phyloP scores from a whole-genome alignment of 805 yeast genomes.

The Metschnikowia orientalis region DNA sequence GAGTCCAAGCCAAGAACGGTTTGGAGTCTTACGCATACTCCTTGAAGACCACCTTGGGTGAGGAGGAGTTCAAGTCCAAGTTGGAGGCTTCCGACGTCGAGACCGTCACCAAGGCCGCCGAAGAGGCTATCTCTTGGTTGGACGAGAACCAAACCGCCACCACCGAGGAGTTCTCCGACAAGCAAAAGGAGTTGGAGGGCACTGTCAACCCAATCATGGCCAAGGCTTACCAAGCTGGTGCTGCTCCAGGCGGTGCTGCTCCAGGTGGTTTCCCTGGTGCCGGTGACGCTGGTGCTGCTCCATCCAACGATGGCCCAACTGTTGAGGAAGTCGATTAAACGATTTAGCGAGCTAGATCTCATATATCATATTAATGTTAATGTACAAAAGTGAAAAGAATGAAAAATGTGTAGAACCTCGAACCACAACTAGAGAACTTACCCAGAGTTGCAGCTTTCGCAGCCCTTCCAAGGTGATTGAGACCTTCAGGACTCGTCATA shows the following conservation, averaged over 20 bases:
- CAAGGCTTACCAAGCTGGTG: constrained; percentile 94
- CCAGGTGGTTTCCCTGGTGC: constrained; percentile 56
- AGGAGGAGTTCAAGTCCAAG: constrained; percentile 65
- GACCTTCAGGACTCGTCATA: too few relatives aligned
- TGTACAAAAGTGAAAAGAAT: constrained; percentile 7
- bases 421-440: constrained; percentile 4
- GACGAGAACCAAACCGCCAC: constrained; percentile 91
- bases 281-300: constrained; percentile 39
- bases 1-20: constrained; percentile 92
- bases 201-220: constrained; percentile 95
- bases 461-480: constrained; percentile 9
- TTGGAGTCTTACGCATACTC: constrained; percentile 95
- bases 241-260: constrained; percentile 64
- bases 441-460: constrained; percentile 10
- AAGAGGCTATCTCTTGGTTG: constrained; percentile 86
- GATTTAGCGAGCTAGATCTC: constrained; percentile 15
- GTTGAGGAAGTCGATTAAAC: constrained; percentile 50
- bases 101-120: constrained; percentile 71
- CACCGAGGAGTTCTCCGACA: constrained; percentile 85
- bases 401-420: constrained; percentile 1
- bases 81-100: constrained; percentile 61
- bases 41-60: constrained; percentile 59
- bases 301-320: constrained; percentile 45
- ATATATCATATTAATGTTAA: constrained; percentile 13
- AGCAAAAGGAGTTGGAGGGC: constrained; percentile 93